phyloP scores from a whole-genome alignment of 257 asterid genomes.

The Solanum medicagineum region DNA sequence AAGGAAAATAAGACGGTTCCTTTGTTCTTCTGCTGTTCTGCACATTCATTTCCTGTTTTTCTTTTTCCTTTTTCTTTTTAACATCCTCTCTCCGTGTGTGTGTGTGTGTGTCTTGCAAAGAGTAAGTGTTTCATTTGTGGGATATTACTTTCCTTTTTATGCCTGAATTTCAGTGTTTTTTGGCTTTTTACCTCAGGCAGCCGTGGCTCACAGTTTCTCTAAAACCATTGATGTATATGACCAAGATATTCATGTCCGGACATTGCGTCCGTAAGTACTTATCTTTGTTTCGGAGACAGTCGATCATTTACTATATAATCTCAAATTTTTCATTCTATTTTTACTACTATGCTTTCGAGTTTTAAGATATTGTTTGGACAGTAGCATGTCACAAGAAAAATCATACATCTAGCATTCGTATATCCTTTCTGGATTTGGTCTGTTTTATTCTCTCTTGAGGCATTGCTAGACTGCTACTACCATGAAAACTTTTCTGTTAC shows the following conservation, averaged over 20 bases:
- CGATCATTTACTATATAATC: background rate
- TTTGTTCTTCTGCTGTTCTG: background rate
- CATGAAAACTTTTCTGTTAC: background rate
- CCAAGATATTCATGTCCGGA: constrained; percentile 89
- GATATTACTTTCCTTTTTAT: background rate
- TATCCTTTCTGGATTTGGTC: background rate
- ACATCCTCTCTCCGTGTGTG: background rate
- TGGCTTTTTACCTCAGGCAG: constrained; percentile 42
- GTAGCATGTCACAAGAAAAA: background rate
- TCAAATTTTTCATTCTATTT: background rate
- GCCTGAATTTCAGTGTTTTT: background rate
- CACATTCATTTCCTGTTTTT: background rate
- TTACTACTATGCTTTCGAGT: background rate
- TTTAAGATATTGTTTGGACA: background rate
- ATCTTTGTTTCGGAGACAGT: background rate
- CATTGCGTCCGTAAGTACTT: constrained; percentile 61
- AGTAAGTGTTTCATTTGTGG: background rate
- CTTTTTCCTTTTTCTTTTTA: background rate
- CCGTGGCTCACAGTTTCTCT: constrained; percentile 78
- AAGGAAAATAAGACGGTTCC: background rate
- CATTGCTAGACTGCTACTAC: background rate
- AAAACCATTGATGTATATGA: constrained; percentile 78
- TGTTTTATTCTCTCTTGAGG: background rate
- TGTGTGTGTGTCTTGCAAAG: background rate
- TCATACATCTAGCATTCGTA: background rate